Conservation (phyloP, 2,329 filamentous ascomycete genomes). For the Cytospora chrysosperma region DNA sequence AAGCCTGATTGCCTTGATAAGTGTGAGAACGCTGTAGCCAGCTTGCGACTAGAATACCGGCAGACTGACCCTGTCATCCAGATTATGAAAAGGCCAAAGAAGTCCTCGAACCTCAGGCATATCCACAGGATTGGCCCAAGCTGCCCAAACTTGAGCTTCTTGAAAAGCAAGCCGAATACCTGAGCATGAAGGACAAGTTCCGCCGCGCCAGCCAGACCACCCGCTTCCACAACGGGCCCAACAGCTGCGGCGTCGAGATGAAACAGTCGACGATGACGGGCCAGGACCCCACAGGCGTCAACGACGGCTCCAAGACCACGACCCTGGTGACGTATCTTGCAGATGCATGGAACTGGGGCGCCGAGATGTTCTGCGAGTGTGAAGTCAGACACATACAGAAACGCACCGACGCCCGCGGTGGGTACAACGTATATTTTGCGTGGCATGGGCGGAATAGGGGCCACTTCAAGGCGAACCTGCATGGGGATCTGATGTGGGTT, state of each 20-base stretch:
- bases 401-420: conserved; percentile 44
- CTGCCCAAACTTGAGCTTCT: conserved; percentile 59
- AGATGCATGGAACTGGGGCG: conserved; percentile 71
- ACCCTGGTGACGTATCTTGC: conserved; percentile 66
- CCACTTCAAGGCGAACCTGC: conserved; percentile 52
- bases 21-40: conserved; percentile 42
- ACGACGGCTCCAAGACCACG: conserved; percentile 67
- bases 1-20: conserved; percentile 42
- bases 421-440: conserved; percentile 64
- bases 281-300: conserved; percentile 62
- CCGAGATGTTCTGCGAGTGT: conserved; percentile 68
- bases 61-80: conserved; percentile 27
- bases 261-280: conserved; percentile 57
- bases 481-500: conserved; percentile 65
- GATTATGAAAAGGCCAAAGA: conserved; percentile 56
- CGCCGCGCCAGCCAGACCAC: conserved; percentile 60
- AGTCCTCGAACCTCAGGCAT: conserved; percentile 58
- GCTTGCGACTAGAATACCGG: background rate
- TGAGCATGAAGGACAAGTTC: conserved; percentile 57
- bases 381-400: conserved; percentile 64
- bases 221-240: conserved; percentile 59
- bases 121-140: conserved; percentile 56
- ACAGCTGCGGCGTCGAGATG: conserved; percentile 66
- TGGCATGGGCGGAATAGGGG: conserved; percentile 62
- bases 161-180: conserved; percentile 52